These are phyloP conservation scores for Limnanthes douglasii DNA, from an alignment of 345 rosid genomes.

Conservation along the genomic window DNA sequence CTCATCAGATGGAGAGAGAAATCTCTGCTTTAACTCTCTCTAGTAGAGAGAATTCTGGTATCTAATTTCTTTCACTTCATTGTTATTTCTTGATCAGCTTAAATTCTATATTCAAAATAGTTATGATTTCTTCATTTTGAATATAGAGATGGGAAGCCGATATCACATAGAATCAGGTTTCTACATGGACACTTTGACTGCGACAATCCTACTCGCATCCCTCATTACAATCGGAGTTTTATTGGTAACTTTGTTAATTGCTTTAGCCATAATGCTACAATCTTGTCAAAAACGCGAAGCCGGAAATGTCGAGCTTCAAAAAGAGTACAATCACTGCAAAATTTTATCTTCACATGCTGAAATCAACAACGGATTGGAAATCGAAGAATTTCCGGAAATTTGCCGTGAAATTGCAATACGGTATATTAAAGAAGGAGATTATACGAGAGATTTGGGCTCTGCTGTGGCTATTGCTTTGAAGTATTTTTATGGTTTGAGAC, in stretches of 20 bases:
- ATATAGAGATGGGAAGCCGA: slow-evolving; percentile 43
- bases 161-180: slow-evolving; percentile 51
- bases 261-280: slow-evolving; percentile 62
- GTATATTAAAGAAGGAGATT: slow-evolving; percentile 29
- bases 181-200: slow-evolving; percentile 67
- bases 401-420: slow-evolving; percentile 33
- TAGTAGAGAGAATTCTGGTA: slow-evolving; percentile 64
- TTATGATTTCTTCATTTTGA: slow-evolving; percentile 2
- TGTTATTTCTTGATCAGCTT: background rate
- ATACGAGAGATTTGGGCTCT: slow-evolving; percentile 36
- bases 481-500: slow-evolving; percentile 24
- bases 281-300: slow-evolving; percentile 36
- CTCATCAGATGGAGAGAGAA: slow-evolving; percentile 63
- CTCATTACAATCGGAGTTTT: slow-evolving; percentile 48
- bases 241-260: slow-evolving; percentile 37
- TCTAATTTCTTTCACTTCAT: background rate
- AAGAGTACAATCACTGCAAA: slow-evolving; percentile 33
- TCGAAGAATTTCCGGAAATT: slow-evolving; percentile 29
- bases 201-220: slow-evolving; percentile 46
- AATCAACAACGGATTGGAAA: slow-evolving; percentile 42
- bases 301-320: slow-evolving; percentile 29
- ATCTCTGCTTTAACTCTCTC: slow-evolving; percentile 44
- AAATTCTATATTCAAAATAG: background rate
- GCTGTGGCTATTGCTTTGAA: slow-evolving; percentile 25
- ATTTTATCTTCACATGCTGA: slow-evolving; percentile 34